phyloP scores from a whole-genome alignment of 2,329 filamentous ascomycete species.

The Leptoxyphium fumago region DNA sequence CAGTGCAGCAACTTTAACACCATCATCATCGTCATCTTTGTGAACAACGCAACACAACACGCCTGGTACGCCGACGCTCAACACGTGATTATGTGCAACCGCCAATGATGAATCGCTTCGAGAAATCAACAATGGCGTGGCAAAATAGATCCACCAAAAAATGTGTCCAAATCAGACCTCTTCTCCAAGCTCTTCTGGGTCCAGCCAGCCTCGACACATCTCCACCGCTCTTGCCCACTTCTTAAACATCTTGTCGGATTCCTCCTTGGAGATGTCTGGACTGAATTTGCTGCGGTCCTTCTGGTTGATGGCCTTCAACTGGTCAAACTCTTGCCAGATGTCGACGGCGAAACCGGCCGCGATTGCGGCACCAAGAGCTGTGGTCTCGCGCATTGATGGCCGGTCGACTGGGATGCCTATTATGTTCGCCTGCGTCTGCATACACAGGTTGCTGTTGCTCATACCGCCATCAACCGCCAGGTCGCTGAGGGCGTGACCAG shows the following conservation, averaged over 20 bases:
- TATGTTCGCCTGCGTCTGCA: slow-evolving; percentile 82
- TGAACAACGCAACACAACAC: too few relatives aligned
- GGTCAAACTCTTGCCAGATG: slow-evolving; percentile 59
- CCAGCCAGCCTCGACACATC: slow-evolving; percentile 14
- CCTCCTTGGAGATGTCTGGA: slow-evolving; percentile 9
- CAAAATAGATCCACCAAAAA: background rate
- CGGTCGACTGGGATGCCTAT: slow-evolving; percentile 68
- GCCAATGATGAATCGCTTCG: background rate
- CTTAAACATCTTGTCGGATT: slow-evolving; percentile 13
- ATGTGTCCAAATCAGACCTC: background rate
- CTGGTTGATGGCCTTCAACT: slow-evolving; percentile 37
- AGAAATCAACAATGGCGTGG: background rate
- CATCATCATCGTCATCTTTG: too few relatives aligned
- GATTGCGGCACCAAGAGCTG: slow-evolving; percentile 69
- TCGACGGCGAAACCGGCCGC: slow-evolving; percentile 66
- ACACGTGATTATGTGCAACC: background rate
- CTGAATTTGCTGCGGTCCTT: slow-evolving; percentile 11
- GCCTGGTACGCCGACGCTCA: background rate
- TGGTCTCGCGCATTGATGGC: slow-evolving; percentile 75
- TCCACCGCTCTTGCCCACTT: slow-evolving; percentile 13
- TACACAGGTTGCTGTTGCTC: slow-evolving; percentile 72
- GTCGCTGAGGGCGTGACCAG: slow-evolving; percentile 53
- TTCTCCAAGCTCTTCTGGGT: slow-evolving; percentile 6
- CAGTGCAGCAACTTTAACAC: too few relatives aligned
- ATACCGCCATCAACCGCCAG: slow-evolving; percentile 76